phyloP scores from a whole-genome alignment of 441 rosid species.

The Erodium trifolium region DNA sequence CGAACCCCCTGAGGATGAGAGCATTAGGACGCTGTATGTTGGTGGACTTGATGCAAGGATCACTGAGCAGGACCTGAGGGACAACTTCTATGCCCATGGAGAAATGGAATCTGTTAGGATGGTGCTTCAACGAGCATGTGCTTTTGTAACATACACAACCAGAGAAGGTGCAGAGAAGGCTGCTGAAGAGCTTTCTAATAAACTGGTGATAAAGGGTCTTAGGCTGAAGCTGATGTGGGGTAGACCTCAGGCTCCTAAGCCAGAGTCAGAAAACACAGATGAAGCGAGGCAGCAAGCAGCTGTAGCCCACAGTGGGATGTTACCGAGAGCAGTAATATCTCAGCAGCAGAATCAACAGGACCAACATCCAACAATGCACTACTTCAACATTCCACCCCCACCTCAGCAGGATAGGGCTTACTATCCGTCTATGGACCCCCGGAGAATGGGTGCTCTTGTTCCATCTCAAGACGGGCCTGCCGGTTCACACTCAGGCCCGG shows the following conservation, averaged over 20 bases:
- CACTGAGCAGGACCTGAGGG: slow-evolving; percentile 82
- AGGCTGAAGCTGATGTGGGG: slow-evolving; percentile 93
- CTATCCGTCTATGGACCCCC: slow-evolving; percentile 98
- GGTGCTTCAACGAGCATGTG: slow-evolving; percentile 81
- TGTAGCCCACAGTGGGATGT: slow-evolving; percentile 65
- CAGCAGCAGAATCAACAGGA: slow-evolving; percentile 78
- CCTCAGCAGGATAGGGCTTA: slow-evolving; percentile 60
- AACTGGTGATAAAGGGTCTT: slow-evolving; percentile 71
- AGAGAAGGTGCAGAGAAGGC: slow-evolving; percentile 98
- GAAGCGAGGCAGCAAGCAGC: slow-evolving; percentile 64
- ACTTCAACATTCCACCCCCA: slow-evolving; percentile 75
- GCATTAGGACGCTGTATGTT: slow-evolving; percentile 81
- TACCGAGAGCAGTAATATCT: slow-evolving; percentile 78
- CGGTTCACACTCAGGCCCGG: slow-evolving; percentile 5
- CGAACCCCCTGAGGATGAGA: slow-evolving; percentile 86
- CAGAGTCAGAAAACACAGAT: slow-evolving; percentile 59
- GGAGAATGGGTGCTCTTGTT: slow-evolving; percentile 88
- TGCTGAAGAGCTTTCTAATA: slow-evolving; percentile 81
- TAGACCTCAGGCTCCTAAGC: slow-evolving; percentile 77
- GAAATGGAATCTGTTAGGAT: slow-evolving; percentile 87
- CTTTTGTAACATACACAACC: slow-evolving; percentile 83
- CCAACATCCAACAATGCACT: slow-evolving; percentile 56
- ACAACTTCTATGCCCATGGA: slow-evolving; percentile 78
- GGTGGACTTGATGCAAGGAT: slow-evolving; percentile 88
- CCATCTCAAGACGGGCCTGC: slow-evolving; percentile 66